Conservation (phyloP, 257 asterid species). For the Solanum bukasovii region DNA sequence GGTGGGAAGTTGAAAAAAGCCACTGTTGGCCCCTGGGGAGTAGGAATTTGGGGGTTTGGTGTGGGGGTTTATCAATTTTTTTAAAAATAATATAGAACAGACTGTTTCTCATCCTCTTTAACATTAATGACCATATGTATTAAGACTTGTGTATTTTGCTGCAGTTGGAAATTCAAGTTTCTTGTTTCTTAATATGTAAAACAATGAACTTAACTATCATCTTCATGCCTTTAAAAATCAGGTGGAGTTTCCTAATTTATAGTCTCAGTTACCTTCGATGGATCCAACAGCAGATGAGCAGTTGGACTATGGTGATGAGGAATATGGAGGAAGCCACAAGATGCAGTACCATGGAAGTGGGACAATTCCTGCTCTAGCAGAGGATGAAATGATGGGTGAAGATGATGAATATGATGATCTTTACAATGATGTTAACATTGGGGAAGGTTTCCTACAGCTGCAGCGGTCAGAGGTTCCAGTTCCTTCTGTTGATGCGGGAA, state of each 20-base stretch:
- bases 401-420: slow-evolving; percentile 50
- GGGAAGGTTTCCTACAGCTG: slow-evolving; percentile 38
- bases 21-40: neutral
- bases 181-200: neutral
- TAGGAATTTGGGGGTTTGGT: neutral
- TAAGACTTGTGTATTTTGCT: neutral
- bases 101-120: neutral
- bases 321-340: slow-evolving; percentile 51
- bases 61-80: neutral
- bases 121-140: neutral
- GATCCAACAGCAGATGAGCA: slow-evolving; percentile 61
- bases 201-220: slow-evolving; percentile 5
- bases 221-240: slow-evolving; percentile 7
- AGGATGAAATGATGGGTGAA: slow-evolving; percentile 62
- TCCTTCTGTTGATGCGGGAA: slow-evolving; percentile 33
- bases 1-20: neutral
- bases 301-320: slow-evolving; percentile 60
- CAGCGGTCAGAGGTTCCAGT: slow-evolving; percentile 35
- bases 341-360: slow-evolving; percentile 61
- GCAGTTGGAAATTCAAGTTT: neutral
- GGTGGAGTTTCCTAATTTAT: slow-evolving; percentile 17
- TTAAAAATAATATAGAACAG: neutral
- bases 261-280: slow-evolving; percentile 27
- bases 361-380: slow-evolving; percentile 75
- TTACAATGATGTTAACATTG: slow-evolving; percentile 48